Evolutionary conservation across 225 moss, liverwort and hornwort genomes (phyloP).

Genomic region (Polytrichum commune): DNA sequence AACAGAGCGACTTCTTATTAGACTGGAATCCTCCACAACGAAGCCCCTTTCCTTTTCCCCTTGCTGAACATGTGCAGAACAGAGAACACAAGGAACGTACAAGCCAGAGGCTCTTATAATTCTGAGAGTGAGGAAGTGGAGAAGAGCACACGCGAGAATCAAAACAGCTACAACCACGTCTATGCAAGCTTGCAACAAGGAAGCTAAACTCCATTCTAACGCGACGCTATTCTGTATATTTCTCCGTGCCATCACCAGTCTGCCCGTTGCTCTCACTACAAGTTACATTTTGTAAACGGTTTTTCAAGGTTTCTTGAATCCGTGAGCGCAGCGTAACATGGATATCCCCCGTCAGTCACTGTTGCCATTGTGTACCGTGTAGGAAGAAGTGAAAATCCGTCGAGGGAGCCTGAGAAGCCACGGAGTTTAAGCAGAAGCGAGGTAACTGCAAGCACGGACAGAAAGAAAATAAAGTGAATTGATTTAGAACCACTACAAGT

Average conservation of each 20-base stretch:
- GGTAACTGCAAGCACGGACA: no score
- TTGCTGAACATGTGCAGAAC: neutral
- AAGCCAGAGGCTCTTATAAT: neutral
- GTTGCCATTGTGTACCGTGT: no score
- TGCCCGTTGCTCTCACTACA: neutral
- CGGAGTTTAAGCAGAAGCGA: no score
- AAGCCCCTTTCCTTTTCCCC: neutral
- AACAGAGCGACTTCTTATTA: neutral
- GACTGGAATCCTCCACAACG: neutral
- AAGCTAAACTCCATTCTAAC: neutral
- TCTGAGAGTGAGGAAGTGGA: neutral
- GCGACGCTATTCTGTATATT: neutral
- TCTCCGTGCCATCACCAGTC: neutral
- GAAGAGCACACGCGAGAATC: neutral
- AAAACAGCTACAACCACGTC: neutral
- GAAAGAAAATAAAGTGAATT: no score
- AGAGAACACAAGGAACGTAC: neutral
- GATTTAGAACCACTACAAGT: no score
- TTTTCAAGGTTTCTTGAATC: neutral
- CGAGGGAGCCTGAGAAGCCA: no score
- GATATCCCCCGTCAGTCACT: no score
- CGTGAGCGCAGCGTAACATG: no score
- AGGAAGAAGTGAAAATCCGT: no score
- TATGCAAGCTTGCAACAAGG: slow-evolving; percentile 1
- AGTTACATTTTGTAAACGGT: neutral